Conservation (phyloP, 148 eudicot genomes). For the Cornus kousa region DNA sequence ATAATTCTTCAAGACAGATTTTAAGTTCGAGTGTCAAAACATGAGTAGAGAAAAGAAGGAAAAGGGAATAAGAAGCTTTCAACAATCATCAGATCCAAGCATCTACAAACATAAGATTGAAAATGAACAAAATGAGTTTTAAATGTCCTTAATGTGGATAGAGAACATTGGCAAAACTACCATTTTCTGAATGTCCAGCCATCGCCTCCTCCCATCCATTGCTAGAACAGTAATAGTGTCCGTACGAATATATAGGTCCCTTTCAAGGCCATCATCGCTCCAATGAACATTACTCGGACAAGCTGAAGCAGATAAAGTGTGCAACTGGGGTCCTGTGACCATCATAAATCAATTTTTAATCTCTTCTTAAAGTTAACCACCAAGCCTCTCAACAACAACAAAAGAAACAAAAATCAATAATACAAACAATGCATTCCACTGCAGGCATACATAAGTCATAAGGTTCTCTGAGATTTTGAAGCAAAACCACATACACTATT, state of each 20-base stretch:
- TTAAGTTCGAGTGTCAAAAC: not conserved
- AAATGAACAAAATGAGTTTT: not conserved
- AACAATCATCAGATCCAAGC: not conserved
- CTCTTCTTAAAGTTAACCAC: not conserved
- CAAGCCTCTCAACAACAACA: not conserved
- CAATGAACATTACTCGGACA: conserved; percentile 74
- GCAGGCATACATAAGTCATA: not conserved
- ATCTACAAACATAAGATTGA: conserved; percentile 7
- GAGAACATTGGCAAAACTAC: conserved; percentile 47
- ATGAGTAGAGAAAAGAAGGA: not conserved
- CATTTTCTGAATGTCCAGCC: conserved; percentile 94
- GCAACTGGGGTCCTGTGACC: conserved; percentile 48
- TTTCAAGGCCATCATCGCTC: conserved; percentile 81
- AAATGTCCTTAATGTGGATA: not conserved
- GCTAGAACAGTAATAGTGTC: conserved; percentile 78
- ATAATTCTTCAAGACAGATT: not conserved
- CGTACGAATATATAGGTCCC: conserved; percentile 80
- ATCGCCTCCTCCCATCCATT: conserved; percentile 96
- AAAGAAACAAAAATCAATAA: no score
- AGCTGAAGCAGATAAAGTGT: conserved; percentile 42
- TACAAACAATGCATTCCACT: not conserved
- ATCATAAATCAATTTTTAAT: conserved; percentile 2
- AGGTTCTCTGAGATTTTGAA: not conserved
- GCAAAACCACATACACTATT: not conserved
- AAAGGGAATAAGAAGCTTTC: not conserved